Percentiles rank a stretch among this genome's conserved stretches.
Evolutionary conservation across 768 basidiomycete species (phyloP).

Genomic region (Pleurotus cornucopiae): DNA sequence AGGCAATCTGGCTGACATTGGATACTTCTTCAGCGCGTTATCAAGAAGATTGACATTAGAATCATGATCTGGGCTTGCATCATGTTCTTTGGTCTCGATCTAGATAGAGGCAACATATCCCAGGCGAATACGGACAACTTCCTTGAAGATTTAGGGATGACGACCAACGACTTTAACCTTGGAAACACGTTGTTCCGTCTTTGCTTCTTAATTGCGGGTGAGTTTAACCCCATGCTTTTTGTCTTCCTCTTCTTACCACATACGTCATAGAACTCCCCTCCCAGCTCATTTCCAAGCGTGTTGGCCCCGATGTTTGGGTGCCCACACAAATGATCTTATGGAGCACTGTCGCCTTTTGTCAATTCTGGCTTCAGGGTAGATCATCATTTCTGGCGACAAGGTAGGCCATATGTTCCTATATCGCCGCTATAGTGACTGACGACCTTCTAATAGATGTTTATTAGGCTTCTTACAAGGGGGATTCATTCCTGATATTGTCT

Average conservation of each 20-base stretch:
- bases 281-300: slow-evolving; percentile 61
- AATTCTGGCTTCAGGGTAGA: slow-evolving; percentile 55
- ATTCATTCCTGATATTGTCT: slow-evolving; percentile 60
- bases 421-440: too few relatives aligned
- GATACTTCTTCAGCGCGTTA: slow-evolving; percentile 30
- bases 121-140: slow-evolving; percentile 72
- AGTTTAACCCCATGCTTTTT: neutral
- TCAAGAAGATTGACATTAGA: slow-evolving; percentile 56
- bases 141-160: slow-evolving; percentile 54
- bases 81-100: slow-evolving; percentile 61
- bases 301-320: slow-evolving; percentile 68
- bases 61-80: slow-evolving; percentile 59
- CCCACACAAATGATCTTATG: slow-evolving; percentile 57
- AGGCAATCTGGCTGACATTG: neutral
- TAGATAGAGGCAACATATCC: slow-evolving; percentile 57
- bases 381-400: slow-evolving; percentile 52
- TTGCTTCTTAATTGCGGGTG: slow-evolving; percentile 40
- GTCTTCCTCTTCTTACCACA: too few relatives aligned
- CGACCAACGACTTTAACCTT: slow-evolving; percentile 60
- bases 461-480: slow-evolving; percentile 62
- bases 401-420: slow-evolving; percentile 13
- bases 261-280: slow-evolving; percentile 50
- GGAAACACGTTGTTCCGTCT: slow-evolving; percentile 58
- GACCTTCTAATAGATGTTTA: slow-evolving; percentile 31
- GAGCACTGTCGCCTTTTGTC: slow-evolving; percentile 51